These are phyloP conservation scores for Trichoderma asperelloides DNA, from an alignment of 495 filamentous ascomycete genomes.

Conservation along the genomic window DNA sequence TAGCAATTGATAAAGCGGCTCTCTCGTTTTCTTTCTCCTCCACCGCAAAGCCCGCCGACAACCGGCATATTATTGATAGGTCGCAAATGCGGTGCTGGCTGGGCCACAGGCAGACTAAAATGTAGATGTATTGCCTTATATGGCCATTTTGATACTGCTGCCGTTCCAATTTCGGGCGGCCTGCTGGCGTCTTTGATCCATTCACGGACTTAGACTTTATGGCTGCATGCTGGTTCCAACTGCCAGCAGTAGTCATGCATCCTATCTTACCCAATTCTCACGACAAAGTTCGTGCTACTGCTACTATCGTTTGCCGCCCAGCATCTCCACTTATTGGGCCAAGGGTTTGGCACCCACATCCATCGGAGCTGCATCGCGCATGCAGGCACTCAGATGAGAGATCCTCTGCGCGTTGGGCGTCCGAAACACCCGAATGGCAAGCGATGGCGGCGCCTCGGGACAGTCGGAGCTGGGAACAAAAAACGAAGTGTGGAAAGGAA, in stretches of 20 bases:
- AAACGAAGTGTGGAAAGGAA: background rate
- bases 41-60: background rate
- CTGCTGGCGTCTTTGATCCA: background rate
- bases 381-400: background rate
- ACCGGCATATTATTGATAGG: background rate
- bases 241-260: background rate
- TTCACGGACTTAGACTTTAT: background rate
- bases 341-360: background rate
- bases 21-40: background rate
- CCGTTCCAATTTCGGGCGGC: background rate
- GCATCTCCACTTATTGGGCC: background rate
- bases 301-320: background rate
- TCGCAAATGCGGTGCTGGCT: background rate
- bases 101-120: too few species aligned
- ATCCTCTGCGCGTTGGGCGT: background rate
- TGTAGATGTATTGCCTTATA: background rate
- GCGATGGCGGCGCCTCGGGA: background rate
- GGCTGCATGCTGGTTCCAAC: background rate
- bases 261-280: background rate
- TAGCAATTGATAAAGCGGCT: background rate
- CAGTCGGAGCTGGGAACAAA: background rate
- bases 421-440: background rate
- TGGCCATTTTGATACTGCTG: background rate
- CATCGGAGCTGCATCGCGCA: conserved; percentile 2
- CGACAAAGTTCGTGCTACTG: background rate